Base-by-base conservation (phyloP, 129 eudicot genomes). In the Lactuca saligna region DNA sequence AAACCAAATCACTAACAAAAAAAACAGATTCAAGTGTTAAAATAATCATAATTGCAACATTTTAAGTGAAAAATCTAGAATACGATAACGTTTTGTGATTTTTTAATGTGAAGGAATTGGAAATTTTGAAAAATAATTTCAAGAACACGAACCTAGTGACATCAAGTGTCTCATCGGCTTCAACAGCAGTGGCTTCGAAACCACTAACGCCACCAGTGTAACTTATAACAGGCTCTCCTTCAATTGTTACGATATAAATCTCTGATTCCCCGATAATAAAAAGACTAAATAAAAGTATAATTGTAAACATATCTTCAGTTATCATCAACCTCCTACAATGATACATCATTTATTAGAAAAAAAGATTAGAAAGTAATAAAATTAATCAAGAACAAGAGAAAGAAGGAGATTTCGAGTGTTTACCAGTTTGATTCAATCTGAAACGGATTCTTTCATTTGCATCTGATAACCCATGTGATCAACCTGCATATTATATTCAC, bases 201-300 rank as follows among this genome's bases (percentile, higher is more conserved):
- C 95, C 98, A 54, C 70, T 57, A 49, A 87, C 82, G 51, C 95
- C 95, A 33, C 98, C 98, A 70, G 54, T 65, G 65, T 93, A 93
- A 79, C 95, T 85, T 53, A 76, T 75, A 46, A 93, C 90, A 11
- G 98, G 97, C 79, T 89, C 97, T 41, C 95, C 98, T 81, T 93
- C 95, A 3, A 93, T 61, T 13, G 82, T 87, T 54, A 89, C 92
- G 29, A 93, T 87, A 72, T 86, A 93, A 63, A 93, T 66, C 61
- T 93, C 98, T 0, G 90, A 83, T 66, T 75, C 73, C 58, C 83
- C 88, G 17, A 75, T 37, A 79, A 61, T 50, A n/a, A 73, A 39
- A 75, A 82, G 32, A 67, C 81, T 50, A 17, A 84, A 69, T 35
- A 84, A 71, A 57, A 77, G 63, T 29, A 79, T 46, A 75, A 83